Percentiles rank a stretch among this genome's conserved stretches.
phyloP scores from a whole-genome alignment of 768 basidiomycete species.

The Nidula microcarpa region DNA sequence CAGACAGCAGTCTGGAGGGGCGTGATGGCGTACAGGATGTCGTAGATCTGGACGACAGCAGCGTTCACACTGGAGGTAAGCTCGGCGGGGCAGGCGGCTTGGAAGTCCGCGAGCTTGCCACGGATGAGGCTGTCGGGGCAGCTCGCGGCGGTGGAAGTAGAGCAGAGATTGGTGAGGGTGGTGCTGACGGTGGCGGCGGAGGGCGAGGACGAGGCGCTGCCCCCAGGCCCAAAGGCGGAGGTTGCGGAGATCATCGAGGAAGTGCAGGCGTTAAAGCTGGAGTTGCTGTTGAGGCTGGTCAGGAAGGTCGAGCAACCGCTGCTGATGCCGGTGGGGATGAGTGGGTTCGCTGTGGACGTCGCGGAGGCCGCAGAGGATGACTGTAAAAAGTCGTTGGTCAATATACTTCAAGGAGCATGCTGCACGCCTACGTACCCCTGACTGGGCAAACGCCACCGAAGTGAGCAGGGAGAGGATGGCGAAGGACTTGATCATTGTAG shows the following conservation, averaged over 20 bases:
- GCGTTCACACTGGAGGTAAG: slow-evolving; percentile 47
- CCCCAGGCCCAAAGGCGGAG: slow-evolving; percentile 46
- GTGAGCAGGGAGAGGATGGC: slow-evolving; percentile 48
- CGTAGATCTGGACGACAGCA: slow-evolving; percentile 67
- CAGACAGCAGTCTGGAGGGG: slow-evolving; percentile 73
- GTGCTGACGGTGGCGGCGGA: slow-evolving; percentile 41
- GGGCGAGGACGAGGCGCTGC: slow-evolving; percentile 31
- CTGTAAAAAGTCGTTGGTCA: slow-evolving; percentile 8
- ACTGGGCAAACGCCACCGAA: slow-evolving; percentile 49
- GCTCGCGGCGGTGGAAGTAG: slow-evolving; percentile 30
- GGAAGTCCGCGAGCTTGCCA: slow-evolving; percentile 63
- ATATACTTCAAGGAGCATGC: not conserved
- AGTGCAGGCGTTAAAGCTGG: slow-evolving; percentile 58
- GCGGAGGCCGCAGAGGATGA: slow-evolving; percentile 15
- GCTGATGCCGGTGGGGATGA: slow-evolving; percentile 71
- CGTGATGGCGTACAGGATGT: slow-evolving; percentile 67
- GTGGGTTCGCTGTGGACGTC: slow-evolving; percentile 33
- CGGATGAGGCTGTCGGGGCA: slow-evolving; percentile 64
- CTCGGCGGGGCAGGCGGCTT: slow-evolving; percentile 67
- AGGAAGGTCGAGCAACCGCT: slow-evolving; percentile 56
- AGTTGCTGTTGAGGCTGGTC: slow-evolving; percentile 56
- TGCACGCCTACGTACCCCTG: slow-evolving; percentile 26
- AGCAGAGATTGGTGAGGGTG: slow-evolving; percentile 59
- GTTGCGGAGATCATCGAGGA: slow-evolving; percentile 57
- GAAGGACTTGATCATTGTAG: slow-evolving; percentile 48